Conservation (phyloP, 306 rosid genomes). For the Glycine latifolia region DNA sequence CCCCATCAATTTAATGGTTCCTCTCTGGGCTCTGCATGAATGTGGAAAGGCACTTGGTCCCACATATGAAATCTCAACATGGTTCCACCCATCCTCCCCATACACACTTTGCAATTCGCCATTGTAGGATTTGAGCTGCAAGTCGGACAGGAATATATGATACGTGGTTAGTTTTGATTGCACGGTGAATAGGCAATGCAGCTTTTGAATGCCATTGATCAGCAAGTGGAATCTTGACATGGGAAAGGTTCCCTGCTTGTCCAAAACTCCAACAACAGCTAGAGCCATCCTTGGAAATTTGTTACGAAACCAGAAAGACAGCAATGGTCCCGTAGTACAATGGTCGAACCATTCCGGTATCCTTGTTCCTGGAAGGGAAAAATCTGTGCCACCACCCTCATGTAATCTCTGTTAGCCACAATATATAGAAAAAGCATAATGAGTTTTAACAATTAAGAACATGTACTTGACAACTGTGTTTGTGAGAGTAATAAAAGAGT, state of each 20-base stretch:
- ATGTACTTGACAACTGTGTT: not conserved
- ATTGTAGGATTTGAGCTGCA: not conserved
- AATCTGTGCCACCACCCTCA: slow-evolving; percentile 23
- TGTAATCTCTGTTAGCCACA: slow-evolving; percentile 26
- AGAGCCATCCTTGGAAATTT: slow-evolving; percentile 30
- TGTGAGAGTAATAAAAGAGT: not conserved
- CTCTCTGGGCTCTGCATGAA: not conserved
- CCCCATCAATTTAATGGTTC: slow-evolving; percentile 31
- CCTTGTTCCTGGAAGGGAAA: slow-evolving; percentile 20
- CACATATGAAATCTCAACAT: slow-evolving; percentile 26
- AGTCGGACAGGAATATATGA: slow-evolving; percentile 21
- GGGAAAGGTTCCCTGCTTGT: not conserved
- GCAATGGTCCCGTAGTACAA: not conserved
- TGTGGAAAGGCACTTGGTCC: not conserved
- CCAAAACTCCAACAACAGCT: slow-evolving; percentile 26
- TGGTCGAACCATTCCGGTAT: slow-evolving; percentile 41
- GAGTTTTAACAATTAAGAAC: not conserved
- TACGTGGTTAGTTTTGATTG: slow-evolving; percentile 4
- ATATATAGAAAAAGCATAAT: not conserved
- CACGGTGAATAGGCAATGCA: not conserved
- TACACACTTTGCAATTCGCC: slow-evolving; percentile 13
- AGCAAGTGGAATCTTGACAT: not conserved
- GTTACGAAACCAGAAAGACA: slow-evolving; percentile 44
- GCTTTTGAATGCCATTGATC: slow-evolving; percentile 22
- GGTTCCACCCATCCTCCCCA: slow-evolving; percentile 35